Percentiles rank a stretch among this genome's conserved stretches.
Conservation (phyloP, 495 filamentous ascomycete species). For the Lichina pygmaea region DNA sequence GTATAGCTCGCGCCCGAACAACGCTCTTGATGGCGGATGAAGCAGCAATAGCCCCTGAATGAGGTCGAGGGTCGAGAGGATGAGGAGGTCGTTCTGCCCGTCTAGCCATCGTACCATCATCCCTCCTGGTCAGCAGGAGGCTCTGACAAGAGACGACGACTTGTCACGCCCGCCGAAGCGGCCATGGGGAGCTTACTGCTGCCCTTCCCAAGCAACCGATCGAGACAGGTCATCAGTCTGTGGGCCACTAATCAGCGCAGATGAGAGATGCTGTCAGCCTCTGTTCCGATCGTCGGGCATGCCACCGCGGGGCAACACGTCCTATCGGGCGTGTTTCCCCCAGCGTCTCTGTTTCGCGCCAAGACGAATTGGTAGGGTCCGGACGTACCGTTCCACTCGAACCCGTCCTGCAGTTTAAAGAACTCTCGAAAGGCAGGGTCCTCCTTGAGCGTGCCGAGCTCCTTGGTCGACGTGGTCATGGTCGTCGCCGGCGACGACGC, state of each 20-base stretch:
- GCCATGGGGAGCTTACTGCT: constrained; percentile 18
- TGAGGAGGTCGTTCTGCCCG: constrained; percentile 66
- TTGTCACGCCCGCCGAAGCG: too few relatives aligned
- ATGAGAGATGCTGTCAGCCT: not conserved
- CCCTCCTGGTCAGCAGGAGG: too few relatives aligned
- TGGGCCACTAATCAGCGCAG: constrained; percentile 31
- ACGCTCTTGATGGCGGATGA: constrained; percentile 68
- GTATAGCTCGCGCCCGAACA: constrained; percentile 74
- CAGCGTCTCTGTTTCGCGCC: not conserved
- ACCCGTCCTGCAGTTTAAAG: constrained; percentile 86
- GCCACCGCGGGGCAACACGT: not conserved
- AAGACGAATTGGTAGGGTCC: not conserved
- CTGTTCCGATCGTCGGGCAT: too few relatives aligned
- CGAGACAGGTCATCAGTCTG: constrained; percentile 63
- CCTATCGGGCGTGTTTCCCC: not conserved
- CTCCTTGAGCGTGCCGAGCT: constrained; percentile 36
- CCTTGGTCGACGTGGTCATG: constrained; percentile 17
- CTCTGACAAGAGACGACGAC: too few relatives aligned
- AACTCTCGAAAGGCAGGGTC: constrained; percentile 92
- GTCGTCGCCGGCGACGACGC: constrained; percentile 2
- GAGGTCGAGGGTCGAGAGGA: constrained; percentile 65
- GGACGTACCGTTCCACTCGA: constrained; percentile 69
- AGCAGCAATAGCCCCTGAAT: constrained; percentile 78
- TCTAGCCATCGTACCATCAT: constrained; percentile 12
- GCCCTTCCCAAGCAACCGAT: constrained; percentile 58